Base-by-base conservation (phyloP, 345 rosid species). In the Dipteronia dyeriana region DNA sequence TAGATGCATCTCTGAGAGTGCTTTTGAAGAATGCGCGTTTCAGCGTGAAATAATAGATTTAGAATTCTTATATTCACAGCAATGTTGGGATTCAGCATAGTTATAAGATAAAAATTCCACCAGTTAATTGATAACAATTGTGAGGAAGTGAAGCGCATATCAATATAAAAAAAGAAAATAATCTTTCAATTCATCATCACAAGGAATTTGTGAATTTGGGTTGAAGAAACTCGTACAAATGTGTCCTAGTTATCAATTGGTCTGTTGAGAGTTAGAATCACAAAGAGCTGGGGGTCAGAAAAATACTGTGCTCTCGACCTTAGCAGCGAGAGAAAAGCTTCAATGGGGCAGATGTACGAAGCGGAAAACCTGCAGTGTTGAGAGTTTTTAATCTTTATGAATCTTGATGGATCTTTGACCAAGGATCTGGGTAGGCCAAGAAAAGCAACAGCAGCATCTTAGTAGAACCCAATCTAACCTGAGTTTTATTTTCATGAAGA, bases 391-490 rank as follows among this genome's bases (percentile, higher is more conserved):
- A 47, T 47, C 38, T 9, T n/a, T 26, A 68, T 51, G 56, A 31
- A 14, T 65, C 19, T 54, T 34, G 19, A 38, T 45, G n/a, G 26
- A 13, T 43, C 4, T 19, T 38, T 12, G 76, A 41, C 10, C 57
- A 23, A 5, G 34, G 56, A 53, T 23, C 66, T 41, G 70, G 25
- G 19, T 8, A 66, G 69, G 62, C 80, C 62, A 73, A 26, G 85
- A 68, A 38, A 78, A 65, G 75, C 82, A 86, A 13, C 72, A 61
- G 83, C 87, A 84, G 82, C 89, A 86, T 70, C 86, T 82, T 76
- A 75, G 47, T 51, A 82, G 1, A 61, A 88, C 34, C 91, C 91
- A 88, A 10, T 81, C 81, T 38, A 84, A 63, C 91, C 91, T 88
- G 86, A 34, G 45, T 65, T 53, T 41, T 34, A 38, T 60, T 53